Percentiles rank a stretch among this genome's conserved stretches.
Conservation (phyloP, 768 basidiomycete species). For the Clitopilus passeckerianus region DNA sequence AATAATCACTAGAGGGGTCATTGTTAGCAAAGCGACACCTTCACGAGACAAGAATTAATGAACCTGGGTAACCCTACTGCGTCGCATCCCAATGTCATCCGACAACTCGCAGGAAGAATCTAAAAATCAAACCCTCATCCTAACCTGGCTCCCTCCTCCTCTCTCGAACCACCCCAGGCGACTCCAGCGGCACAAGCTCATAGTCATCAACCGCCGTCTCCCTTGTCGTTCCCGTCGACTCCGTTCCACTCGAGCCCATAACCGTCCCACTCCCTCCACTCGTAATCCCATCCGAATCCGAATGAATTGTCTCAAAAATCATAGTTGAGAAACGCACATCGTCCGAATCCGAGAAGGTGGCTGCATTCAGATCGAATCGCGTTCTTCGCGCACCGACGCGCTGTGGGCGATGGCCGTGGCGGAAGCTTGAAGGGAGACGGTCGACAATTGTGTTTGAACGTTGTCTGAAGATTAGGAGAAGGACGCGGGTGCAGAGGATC, state of each 20-base stretch:
- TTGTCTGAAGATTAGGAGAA: constrained; percentile 32
- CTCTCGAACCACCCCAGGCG: not conserved
- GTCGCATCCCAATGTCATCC: too few species aligned
- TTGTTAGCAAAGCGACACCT: too few species aligned
- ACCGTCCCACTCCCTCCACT: not conserved
- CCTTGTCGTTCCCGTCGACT: too few species aligned
- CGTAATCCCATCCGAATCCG: too few species aligned
- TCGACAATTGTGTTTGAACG: constrained; percentile 6
- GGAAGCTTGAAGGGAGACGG: too few species aligned
- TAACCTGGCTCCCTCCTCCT: not conserved
- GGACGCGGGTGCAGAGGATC: constrained; percentile 34
- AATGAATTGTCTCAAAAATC: not conserved
- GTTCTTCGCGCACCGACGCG: too few species aligned
- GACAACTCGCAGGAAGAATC: not conserved
- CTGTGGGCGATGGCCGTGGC: too few species aligned
- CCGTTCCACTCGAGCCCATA: not conserved
- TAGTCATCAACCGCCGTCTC: not conserved
- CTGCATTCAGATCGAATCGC: not conserved
- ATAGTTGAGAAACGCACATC: not conserved
- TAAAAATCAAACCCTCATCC: too few species aligned
- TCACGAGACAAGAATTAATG: too few species aligned
- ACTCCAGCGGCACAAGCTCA: not conserved
- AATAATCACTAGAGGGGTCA: too few species aligned
- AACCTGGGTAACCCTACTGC: too few species aligned
- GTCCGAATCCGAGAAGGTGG: not conserved